Conservation (phyloP, 2,329 filamentous ascomycete species). For the Incumbomyces delicatus region DNA sequence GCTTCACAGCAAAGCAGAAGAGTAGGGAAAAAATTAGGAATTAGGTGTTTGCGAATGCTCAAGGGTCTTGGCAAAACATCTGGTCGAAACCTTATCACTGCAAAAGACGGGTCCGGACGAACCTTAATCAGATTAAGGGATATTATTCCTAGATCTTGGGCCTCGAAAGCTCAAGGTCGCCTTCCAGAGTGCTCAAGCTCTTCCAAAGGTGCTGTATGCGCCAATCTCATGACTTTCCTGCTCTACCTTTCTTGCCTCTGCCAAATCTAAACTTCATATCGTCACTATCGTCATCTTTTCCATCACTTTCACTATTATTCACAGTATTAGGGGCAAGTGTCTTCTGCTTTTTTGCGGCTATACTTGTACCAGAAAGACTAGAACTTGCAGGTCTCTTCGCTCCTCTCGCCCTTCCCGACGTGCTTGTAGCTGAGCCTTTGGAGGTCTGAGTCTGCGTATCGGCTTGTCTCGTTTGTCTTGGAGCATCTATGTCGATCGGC, state of each 20-base stretch:
- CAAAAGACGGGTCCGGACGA: too few species aligned
- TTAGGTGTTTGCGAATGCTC: too few species aligned
- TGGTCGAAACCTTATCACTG: too few species aligned
- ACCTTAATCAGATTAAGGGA: too few species aligned
- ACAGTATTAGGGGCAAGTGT: constrained; percentile 18
- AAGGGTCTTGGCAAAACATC: too few species aligned
- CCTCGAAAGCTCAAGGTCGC: too few species aligned
- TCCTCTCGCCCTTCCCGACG: constrained; percentile 1
- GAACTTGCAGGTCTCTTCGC: constrained; percentile 10
- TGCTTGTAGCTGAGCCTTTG: constrained; percentile 12
- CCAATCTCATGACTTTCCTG: too few species aligned
- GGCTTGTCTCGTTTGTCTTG: constrained; percentile 16
- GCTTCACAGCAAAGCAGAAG: too few species aligned
- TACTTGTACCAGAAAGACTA: neutral
- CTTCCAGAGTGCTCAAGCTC: too few species aligned
- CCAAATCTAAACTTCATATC: constrained; percentile 50
- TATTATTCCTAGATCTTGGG: too few species aligned
- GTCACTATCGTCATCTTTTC: constrained; percentile 46
- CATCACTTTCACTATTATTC: constrained; percentile 22
- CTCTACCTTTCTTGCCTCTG: constrained; percentile 18
- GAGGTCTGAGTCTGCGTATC: constrained; percentile 8
- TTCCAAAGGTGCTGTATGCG: too few species aligned
- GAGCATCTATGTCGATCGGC: constrained; percentile 18
- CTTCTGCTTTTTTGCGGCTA: constrained; percentile 22
- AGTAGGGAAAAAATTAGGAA: too few species aligned